Conservation (phyloP, 179 eudicot genomes). For the Silene vulgaris region DNA sequence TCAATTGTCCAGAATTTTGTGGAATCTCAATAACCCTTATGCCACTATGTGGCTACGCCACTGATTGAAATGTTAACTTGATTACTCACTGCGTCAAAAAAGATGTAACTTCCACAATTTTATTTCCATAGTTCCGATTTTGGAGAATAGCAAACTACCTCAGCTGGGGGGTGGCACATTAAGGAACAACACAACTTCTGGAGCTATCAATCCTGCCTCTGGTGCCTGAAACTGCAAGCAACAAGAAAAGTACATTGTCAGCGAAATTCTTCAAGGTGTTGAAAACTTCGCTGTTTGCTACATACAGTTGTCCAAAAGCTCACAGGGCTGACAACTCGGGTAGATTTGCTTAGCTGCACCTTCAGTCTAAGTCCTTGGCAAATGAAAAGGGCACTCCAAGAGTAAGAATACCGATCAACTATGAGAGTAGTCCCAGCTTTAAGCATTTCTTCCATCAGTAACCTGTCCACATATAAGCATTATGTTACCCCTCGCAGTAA, state of each 20-base stretch:
- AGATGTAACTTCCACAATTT: neutral
- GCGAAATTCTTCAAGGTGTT: neutral
- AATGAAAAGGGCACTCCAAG: constrained; percentile 94
- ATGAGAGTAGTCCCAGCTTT: constrained; percentile 78
- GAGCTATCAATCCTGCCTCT: constrained; percentile 76
- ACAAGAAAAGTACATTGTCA: neutral
- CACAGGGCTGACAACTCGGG: neutral
- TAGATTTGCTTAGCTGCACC: constrained; percentile 78
- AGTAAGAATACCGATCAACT: constrained; percentile 91
- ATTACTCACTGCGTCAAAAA: neutral
- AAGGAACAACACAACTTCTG: constrained; percentile 84
- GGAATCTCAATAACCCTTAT: no score
- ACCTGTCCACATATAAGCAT: constrained; percentile 35
- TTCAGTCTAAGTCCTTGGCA: constrained; percentile 81
- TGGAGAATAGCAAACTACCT: constrained; percentile 36
- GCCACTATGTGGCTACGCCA: no score
- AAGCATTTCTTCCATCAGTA: constrained; percentile 74
- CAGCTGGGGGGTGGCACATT: constrained; percentile 62
- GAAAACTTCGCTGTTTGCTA: neutral
- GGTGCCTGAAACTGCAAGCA: constrained; percentile 59
- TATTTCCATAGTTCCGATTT: neutral
- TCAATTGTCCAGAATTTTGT: no score
- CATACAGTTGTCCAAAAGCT: neutral
- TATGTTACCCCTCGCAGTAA: neutral
- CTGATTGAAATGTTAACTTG: neutral